A percentile compares a stretch with the other conserved stretches of the same genome.
Evolutionary conservation across 495 filamentous ascomycete species (phyloP).

Genomic region (Hyaloscypha variabilis): DNA sequence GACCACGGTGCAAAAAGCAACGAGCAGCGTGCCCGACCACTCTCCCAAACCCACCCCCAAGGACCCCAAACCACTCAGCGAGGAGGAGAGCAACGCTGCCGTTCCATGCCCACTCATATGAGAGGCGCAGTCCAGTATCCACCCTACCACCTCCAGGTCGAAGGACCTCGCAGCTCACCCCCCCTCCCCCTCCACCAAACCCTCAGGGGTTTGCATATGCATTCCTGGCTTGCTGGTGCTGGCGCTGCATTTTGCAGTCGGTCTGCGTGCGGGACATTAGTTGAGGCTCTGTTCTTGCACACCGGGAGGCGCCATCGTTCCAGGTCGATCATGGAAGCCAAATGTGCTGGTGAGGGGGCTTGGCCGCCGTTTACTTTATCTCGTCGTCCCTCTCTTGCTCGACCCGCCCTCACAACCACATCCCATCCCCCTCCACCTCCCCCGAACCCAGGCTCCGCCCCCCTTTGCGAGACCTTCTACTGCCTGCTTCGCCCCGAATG

Average conservation of each 20-base stretch:
- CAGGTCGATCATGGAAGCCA: neutral
- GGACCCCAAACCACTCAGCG: neutral
- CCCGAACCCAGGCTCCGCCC: neutral
- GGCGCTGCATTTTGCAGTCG: neutral
- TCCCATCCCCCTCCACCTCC: no score
- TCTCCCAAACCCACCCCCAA: no score
- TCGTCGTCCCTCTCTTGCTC: neutral
- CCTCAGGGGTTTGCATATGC: slow-evolving; percentile 23
- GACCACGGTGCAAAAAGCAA: neutral
- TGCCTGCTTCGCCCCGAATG: slow-evolving; percentile 9
- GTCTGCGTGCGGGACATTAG: neutral
- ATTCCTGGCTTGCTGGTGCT: neutral
- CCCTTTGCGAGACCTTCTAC: neutral
- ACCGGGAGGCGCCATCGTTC: neutral
- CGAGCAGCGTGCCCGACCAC: neutral
- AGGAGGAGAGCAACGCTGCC: neutral
- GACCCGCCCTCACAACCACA: no score
- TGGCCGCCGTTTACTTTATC: slow-evolving; percentile 3
- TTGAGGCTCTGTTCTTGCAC: slow-evolving; percentile 1
- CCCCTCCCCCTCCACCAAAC: neutral
- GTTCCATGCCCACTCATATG: neutral
- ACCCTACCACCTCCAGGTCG: no score
- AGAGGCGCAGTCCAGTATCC: slow-evolving; percentile 7
- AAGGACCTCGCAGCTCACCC: neutral
- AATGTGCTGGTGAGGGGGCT: neutral